These are phyloP conservation scores for Colletotrichum higginsianum DNA, from an alignment of 2,329 filamentous ascomycete species.

Conservation along the genomic window DNA sequence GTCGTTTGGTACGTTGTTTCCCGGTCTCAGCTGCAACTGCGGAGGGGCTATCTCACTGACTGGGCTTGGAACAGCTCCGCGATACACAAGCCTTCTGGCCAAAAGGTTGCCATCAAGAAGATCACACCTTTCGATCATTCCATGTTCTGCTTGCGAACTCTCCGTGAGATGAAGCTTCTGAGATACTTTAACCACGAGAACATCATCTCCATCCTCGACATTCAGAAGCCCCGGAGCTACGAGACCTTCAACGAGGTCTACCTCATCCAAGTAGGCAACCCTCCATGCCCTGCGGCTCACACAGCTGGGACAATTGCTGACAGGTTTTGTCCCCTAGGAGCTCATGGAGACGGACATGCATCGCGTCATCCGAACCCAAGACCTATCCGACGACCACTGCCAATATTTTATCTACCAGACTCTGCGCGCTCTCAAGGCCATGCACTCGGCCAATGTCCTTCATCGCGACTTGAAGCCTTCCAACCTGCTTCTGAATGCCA, in stretches of 20 bases:
- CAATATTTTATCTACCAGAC: conserved; percentile 99
- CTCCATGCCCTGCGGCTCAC: neutral
- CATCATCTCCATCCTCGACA: conserved; percentile 99
- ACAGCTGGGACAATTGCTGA: conserved; percentile 39
- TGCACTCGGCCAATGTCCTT: conserved; percentile 98
- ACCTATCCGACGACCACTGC: conserved; percentile 98
- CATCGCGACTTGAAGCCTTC: conserved; percentile 98
- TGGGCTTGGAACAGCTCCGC: conserved; percentile 77
- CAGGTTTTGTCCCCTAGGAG: conserved; percentile 69
- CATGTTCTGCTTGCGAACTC: conserved; percentile 96
- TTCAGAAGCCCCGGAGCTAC: conserved; percentile 97
- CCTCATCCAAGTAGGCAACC: conserved; percentile 85
- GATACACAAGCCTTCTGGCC: conserved; percentile 96
- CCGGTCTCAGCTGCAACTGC: conserved; percentile 30
- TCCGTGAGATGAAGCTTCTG: conserved; percentile 99
- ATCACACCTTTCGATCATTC: conserved; percentile 99
- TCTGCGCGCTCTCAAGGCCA: conserved; percentile 95
- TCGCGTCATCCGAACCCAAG: conserved; percentile 97
- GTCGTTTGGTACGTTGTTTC: conserved; percentile 87
- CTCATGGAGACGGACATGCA: conserved; percentile 99
- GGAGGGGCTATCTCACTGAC: conserved; percentile 5
- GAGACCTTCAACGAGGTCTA: conserved; percentile 98
- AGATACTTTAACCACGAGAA: conserved; percentile 99
- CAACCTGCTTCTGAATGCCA: conserved; percentile 96
- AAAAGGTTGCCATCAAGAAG: conserved; percentile 99